Base-by-base conservation (phyloP, 164 flowering plant genomes). In the Hamamelis virginiana region DNA sequence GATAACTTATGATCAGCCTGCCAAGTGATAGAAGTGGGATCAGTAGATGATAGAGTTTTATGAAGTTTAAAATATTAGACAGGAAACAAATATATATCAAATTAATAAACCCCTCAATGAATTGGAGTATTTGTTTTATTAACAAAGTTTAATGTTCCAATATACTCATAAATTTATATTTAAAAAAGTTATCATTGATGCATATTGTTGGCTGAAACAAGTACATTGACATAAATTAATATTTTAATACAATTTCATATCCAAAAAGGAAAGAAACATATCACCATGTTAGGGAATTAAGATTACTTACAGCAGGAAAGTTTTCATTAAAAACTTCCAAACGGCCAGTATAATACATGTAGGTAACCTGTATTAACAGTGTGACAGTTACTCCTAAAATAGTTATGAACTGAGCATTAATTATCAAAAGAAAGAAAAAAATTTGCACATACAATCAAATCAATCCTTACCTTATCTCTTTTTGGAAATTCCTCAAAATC, bases 271-370 rank as follows among this genome's bases (percentile, higher is more conserved):
- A 33, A 33, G 41, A 33, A 6, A 33, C 19, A 28, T 26, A 28
- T 44, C n/a, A 65, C 43, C 13, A 55, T 58, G 12, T 9, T 46
- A 1, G 67, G 48, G 43, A 46, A 19, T 22, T 18, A 13, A 28
- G 59, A 67, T 28, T 53, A 82, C 97, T 89, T 78, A 92, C 99
- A 80, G 87, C 86, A 59, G 86, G 82, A 77, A 96, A 95, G 68
- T 95, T 95, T 80, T 93, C 98, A 81, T 96, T 91, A 72, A 78
- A 90, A 41, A 96, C 98, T 82, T 93, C 99, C 81, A 96, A 79
- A 46, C 98, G 97, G n/a, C 99, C 99, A 21, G 99, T 96, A 75
- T 96, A 96, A 72, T 96, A 96, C 98, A 93, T 96, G 89, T 93
- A 96, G 8, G 99, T 93, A 44, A 96, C 97, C 94, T 91, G 87